phyloP scores from a whole-genome alignment of 495 filamentous ascomycete species.

The Parathielavia hyrcaniae region DNA sequence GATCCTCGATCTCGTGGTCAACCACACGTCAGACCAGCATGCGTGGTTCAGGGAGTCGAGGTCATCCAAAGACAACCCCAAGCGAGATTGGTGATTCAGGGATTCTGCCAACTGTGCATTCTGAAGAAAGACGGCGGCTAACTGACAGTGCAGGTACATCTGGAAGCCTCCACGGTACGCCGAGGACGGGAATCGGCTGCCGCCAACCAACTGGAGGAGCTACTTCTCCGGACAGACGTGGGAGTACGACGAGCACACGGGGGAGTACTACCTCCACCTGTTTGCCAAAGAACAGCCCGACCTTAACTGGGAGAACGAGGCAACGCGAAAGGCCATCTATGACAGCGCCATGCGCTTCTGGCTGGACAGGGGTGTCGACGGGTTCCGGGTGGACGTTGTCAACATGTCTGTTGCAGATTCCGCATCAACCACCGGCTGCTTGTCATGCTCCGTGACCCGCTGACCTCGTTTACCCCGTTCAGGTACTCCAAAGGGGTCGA shows the following conservation, averaged over 20 bases:
- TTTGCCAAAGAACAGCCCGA: constrained; percentile 63
- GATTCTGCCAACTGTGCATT: not conserved
- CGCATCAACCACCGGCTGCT: not conserved
- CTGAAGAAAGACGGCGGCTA: not conserved
- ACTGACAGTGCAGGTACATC: constrained; percentile 46
- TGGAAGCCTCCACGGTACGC: constrained; percentile 59
- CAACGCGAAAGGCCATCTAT: constrained; percentile 57
- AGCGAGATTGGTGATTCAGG: constrained; percentile 51
- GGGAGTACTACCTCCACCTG: constrained; percentile 66
- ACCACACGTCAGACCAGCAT: constrained; percentile 74
- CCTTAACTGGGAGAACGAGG: constrained; percentile 67
- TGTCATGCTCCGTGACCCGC: not conserved
- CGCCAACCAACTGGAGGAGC: constrained; percentile 67
- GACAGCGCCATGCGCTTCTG: constrained; percentile 62
- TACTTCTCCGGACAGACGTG: constrained; percentile 53
- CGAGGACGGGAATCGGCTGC: constrained; percentile 52
- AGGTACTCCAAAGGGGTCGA: constrained; percentile 55
- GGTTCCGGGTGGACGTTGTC: constrained; percentile 64
- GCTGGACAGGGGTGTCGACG: constrained; percentile 60
- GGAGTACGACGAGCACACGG: constrained; percentile 57
- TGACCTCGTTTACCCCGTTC: not conserved
- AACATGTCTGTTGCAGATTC: constrained; percentile 44
- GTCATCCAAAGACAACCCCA: constrained; percentile 53
- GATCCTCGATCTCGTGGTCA: constrained; percentile 68
- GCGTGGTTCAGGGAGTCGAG: constrained; percentile 67